These are phyloP conservation scores for Dictyostelium capitatum DNA, from an alignment of 78 protist species.

Conservation along the genomic window DNA sequence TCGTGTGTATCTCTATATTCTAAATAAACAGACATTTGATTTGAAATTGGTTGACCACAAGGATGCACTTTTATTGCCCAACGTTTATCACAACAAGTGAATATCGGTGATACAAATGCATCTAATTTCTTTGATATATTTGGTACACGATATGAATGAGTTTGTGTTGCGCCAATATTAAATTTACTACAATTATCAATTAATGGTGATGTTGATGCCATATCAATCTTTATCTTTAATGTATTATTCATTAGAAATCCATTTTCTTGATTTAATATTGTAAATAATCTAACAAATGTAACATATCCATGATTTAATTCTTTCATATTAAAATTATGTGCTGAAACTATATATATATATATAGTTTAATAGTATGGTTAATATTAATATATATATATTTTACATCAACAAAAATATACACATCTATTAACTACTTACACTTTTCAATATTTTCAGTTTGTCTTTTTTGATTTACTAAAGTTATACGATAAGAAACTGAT, in stretches of 20 bases:
- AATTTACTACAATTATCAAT: conserved; percentile 12
- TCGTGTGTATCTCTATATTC: neutral
- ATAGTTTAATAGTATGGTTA: neutral
- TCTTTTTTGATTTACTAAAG: conserved; percentile 5
- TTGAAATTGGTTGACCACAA: conserved; percentile 9
- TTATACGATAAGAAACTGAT: conserved; percentile 1
- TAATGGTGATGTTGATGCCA: conserved; percentile 13
- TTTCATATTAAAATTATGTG: conserved; percentile 22
- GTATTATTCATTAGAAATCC: neutral
- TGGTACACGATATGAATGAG: conserved; percentile 15
- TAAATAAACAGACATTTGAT: conserved; percentile 5
- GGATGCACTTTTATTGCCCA: conserved; percentile 16
- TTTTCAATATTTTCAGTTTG: conserved; percentile 18
- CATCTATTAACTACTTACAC: too few relatives aligned
- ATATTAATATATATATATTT: too few relatives aligned
- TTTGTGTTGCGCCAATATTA: neutral
- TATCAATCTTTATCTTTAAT: conserved; percentile 18
- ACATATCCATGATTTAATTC: conserved; percentile 24
- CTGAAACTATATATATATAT: neutral
- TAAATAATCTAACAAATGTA: conserved; percentile 26
- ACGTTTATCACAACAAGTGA: conserved; percentile 5
- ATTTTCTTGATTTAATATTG: conserved; percentile 21
- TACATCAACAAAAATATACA: too few relatives aligned
- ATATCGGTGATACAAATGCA: neutral
- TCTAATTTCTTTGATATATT: conserved; percentile 7